These are phyloP conservation scores for Phytophthora macrochlamydospora DNA, from an alignment of 352 stramenopile genomes.

Conservation along the genomic window DNA sequence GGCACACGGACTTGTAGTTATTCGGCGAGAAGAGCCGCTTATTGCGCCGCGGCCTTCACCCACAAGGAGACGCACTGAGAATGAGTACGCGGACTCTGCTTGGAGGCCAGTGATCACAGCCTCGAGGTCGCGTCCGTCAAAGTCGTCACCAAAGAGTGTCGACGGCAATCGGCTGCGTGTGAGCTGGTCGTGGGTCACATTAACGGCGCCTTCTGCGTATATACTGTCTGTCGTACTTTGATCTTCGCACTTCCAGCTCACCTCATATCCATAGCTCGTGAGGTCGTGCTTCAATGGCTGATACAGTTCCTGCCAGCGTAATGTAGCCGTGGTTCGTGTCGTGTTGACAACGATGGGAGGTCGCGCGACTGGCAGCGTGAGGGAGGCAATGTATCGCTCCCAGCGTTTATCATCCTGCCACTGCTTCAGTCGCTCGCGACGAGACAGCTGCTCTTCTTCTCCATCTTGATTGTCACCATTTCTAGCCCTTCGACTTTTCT, in stretches of 20 bases:
- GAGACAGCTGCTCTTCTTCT: constrained; percentile 57
- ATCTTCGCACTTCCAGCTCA: constrained; percentile 53
- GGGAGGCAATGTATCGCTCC: constrained; percentile 62
- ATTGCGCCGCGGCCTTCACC: constrained; percentile 53
- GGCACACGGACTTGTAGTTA: constrained; percentile 46
- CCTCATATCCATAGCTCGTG: constrained; percentile 69
- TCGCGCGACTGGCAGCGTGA: constrained; percentile 71
- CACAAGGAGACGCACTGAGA: constrained; percentile 72
- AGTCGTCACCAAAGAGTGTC: constrained; percentile 73
- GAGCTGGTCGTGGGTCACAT: constrained; percentile 59
- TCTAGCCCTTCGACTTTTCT: constrained; percentile 42
- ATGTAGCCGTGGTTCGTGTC: constrained; percentile 49
- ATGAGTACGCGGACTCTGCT: constrained; percentile 70
- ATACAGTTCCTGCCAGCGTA: constrained; percentile 82
- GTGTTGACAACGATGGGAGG: constrained; percentile 66
- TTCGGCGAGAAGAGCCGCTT: constrained; percentile 55
- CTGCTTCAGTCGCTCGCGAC: constrained; percentile 76
- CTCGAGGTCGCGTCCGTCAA: constrained; percentile 81
- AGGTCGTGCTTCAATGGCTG: constrained; percentile 62
- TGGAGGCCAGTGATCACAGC: constrained; percentile 50
- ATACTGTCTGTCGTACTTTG: constrained; percentile 6
- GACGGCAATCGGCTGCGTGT: constrained; percentile 67
- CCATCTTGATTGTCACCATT: constrained; percentile 28
- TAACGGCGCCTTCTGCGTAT: constrained; percentile 34
- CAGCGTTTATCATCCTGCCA: constrained; percentile 83